These are phyloP conservation scores for Flaveria ramosissima DNA, from an alignment of 129 eudicot genomes.

Conservation along the genomic window DNA sequence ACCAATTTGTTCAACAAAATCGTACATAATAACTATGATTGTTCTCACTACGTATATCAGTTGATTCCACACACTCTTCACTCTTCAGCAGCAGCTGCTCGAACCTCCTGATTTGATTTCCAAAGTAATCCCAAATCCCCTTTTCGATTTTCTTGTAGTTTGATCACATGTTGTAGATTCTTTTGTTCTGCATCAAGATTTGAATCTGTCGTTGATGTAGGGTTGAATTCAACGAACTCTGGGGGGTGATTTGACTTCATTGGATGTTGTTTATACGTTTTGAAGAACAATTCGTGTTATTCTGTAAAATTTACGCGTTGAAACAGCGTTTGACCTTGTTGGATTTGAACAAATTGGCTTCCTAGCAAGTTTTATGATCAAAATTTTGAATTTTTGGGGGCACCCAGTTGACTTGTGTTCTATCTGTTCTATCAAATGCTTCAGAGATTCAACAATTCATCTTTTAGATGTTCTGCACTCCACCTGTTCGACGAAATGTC, in stretches of 20 bases:
- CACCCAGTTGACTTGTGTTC: slow-evolving; percentile 24
- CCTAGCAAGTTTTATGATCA: not conserved
- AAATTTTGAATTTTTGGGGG: not conserved
- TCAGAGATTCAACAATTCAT: not conserved
- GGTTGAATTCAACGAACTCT: not conserved
- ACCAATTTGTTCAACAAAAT: not conserved
- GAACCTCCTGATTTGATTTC: slow-evolving; percentile 26
- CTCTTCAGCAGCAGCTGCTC: slow-evolving; percentile 23
- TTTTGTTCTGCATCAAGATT: slow-evolving; percentile 8
- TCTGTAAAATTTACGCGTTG: not conserved
- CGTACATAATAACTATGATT: slow-evolving; percentile 1
- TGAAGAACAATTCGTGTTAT: too few relatives aligned
- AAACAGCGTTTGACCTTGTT: slow-evolving; percentile 2
- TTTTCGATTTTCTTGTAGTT: not conserved
- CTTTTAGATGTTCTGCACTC: not conserved
- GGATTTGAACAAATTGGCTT: not conserved
- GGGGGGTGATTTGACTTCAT: too few relatives aligned
- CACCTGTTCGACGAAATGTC: slow-evolving; percentile 24
- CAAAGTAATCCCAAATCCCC: slow-evolving; percentile 25
- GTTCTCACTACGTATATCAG: slow-evolving; percentile 6
- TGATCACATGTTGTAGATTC: not conserved
- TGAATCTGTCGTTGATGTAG: slow-evolving; percentile 3
- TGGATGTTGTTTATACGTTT: too few relatives aligned
- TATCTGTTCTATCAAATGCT: slow-evolving; percentile 26
- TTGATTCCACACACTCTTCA: slow-evolving; percentile 5